A percentile compares a stretch with the other conserved stretches of the same genome.
These are phyloP conservation scores for Diplogelasinospora grovesii DNA, from an alignment of 495 filamentous ascomycete species.

Conservation along the genomic window DNA sequence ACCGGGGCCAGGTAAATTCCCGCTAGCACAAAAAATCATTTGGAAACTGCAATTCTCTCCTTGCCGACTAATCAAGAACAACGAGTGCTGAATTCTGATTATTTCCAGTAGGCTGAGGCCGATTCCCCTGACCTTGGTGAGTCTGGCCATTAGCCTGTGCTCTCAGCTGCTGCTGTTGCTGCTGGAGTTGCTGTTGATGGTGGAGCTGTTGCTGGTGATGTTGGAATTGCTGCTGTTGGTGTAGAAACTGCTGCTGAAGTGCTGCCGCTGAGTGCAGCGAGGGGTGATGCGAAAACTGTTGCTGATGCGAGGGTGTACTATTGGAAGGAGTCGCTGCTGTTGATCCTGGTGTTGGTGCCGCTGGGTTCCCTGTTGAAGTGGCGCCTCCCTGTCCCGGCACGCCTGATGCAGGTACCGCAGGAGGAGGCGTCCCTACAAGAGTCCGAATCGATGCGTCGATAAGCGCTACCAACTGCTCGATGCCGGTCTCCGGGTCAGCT, in stretches of 20 bases:
- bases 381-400: conserved; percentile 1
- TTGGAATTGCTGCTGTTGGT: conserved; percentile 8
- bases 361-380: conserved; percentile 8
- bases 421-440: conserved; percentile 15
- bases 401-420: conserved; percentile 1
- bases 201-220: conserved; percentile 1
- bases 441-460: conserved; percentile 26
- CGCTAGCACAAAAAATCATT: too few species aligned
- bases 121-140: too few species aligned
- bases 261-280: conserved; percentile 3
- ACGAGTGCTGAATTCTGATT: too few species aligned
- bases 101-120: too few species aligned
- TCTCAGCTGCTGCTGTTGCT: conserved; percentile 10
- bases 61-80: too few species aligned
- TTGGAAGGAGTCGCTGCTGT: conserved; percentile 5
- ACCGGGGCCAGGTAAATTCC: too few species aligned
- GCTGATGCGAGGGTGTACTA: not conserved
- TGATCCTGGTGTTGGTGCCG: not conserved
- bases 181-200: conserved; percentile 5
- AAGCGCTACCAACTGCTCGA: conserved; percentile 21
- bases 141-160: conserved; percentile 4
- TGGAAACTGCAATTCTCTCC: too few species aligned
- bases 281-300: not conserved
- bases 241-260: conserved; percentile 5
- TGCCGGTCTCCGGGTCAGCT: conserved; percentile 23